These are phyloP conservation scores for Leccinum broughii DNA, from an alignment of 768 basidiomycete species.

Conservation along the genomic window DNA sequence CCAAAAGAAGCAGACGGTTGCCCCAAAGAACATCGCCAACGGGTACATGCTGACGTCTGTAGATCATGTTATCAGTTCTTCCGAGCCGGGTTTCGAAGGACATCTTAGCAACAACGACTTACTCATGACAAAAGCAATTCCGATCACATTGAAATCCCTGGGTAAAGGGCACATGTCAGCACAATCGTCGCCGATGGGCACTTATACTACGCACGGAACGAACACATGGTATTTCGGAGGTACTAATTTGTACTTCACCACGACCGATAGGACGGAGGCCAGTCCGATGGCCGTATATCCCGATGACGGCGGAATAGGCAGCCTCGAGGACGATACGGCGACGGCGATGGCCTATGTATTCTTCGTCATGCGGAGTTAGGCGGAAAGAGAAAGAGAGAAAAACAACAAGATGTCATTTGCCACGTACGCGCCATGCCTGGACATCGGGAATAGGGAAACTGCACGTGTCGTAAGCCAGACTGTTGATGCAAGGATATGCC, in stretches of 20 bases:
- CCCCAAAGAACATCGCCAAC: neutral
- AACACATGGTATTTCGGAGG: conserved; percentile 4
- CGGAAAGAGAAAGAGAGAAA: neutral
- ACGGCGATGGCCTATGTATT: neutral
- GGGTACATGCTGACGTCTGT: conserved; percentile 2
- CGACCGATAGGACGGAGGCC: conserved; percentile 1
- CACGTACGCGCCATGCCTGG: conserved; percentile 4
- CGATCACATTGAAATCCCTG: conserved; percentile 1
- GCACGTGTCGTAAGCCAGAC: neutral
- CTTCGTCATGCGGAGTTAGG: neutral
- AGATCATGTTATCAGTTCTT: neutral
- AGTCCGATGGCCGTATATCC: no score
- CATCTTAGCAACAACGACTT: neutral
- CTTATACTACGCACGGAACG: neutral
- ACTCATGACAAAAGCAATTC: neutral
- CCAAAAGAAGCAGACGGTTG: neutral
- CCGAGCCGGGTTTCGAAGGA: neutral
- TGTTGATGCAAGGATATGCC: conserved; percentile 4
- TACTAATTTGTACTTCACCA: conserved; percentile 5
- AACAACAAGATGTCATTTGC: neutral
- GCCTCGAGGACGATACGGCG: neutral
- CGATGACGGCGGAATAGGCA: conserved; percentile 4
- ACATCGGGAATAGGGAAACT: conserved; percentile 9
- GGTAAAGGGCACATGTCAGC: neutral
- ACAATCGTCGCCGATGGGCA: no score